Conservation (phyloP, 1,284 basidiomycete species). For the Cutaneotrichosporon sp. region DNA sequence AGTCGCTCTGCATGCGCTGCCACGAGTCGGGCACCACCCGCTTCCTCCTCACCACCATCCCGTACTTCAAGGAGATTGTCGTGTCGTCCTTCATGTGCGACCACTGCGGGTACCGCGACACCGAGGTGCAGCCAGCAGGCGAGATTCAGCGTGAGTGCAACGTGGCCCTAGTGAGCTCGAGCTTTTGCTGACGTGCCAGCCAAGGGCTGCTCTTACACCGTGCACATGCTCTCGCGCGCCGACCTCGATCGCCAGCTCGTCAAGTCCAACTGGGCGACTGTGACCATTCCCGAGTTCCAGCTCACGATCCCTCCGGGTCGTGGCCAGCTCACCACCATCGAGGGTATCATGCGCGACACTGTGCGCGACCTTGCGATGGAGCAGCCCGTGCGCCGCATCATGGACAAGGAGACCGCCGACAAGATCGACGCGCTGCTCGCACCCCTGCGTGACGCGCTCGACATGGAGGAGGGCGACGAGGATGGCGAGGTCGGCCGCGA, state of each 20-base stretch:
- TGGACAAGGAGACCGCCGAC: constrained; percentile 71
- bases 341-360: constrained; percentile 86
- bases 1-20: constrained; percentile 94
- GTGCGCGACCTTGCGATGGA: constrained; percentile 78
- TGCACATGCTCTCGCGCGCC: constrained; percentile 69
- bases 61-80: constrained; percentile 94
- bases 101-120: constrained; percentile 86
- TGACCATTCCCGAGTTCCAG: constrained; percentile 83
- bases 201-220: constrained; percentile 68
- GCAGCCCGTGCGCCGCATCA: constrained; percentile 82
- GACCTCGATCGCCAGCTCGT: constrained; percentile 95
- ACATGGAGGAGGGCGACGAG: constrained; percentile 63
- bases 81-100: constrained; percentile 96
- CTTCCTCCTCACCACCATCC: constrained; percentile 90
- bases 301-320: constrained; percentile 86
- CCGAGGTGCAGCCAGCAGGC: constrained; percentile 92
- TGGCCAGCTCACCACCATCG: constrained; percentile 93
- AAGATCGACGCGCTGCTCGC: constrained; percentile 78
- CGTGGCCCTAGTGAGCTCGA: not conserved
- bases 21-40: constrained; percentile 88
- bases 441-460: constrained; percentile 69
- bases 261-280: constrained; percentile 79
- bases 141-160: constrained; percentile 73
- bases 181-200: constrained; percentile 36
- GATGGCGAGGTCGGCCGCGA: constrained; percentile 42